Percentiles rank a stretch among this genome's conserved stretches.
phyloP scores from a whole-genome alignment of 1,139 yeast genomes.

The Sugiyamaella xylanicola region DNA sequence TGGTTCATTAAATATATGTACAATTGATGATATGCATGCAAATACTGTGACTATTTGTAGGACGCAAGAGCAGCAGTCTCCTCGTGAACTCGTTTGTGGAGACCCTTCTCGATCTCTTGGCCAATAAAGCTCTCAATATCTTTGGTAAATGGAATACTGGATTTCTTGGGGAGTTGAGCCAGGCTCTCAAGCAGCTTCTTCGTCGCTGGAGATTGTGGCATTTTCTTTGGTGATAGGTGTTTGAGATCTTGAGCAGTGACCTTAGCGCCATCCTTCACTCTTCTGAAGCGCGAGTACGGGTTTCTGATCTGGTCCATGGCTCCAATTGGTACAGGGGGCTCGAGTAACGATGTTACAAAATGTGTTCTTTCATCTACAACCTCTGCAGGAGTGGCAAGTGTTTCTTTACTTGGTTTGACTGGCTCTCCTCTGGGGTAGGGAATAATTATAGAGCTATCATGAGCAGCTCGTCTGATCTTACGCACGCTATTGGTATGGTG shows the following conservation, averaged over 20 bases:
- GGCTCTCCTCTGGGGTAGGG: constrained; percentile 91
- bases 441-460: constrained; percentile 65
- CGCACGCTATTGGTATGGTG: constrained; percentile 70
- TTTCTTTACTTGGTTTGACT: constrained; percentile 55
- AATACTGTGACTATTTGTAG: constrained; percentile 32
- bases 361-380: constrained; percentile 72
- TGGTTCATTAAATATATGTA: constrained; percentile 7
- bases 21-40: not conserved
- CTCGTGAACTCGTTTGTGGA: constrained; percentile 34
- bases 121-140: constrained; percentile 76
- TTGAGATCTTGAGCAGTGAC: constrained; percentile 64
- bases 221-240: constrained; percentile 53
- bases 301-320: constrained; percentile 75
- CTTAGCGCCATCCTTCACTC: constrained; percentile 48
- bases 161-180: constrained; percentile 51
- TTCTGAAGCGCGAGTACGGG: constrained; percentile 57
- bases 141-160: constrained; percentile 56
- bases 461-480: constrained; percentile 74
- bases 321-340: constrained; percentile 67
- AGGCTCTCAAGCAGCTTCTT: constrained; percentile 55
- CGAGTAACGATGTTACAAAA: constrained; percentile 67
- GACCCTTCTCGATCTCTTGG: constrained; percentile 49
- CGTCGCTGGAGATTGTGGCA: constrained; percentile 58
- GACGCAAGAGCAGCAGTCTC: constrained; percentile 38
- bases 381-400: constrained; percentile 56